Evolutionary conservation across 163 green algal species (phyloP).

Genomic region (Volvox carteri): DNA sequence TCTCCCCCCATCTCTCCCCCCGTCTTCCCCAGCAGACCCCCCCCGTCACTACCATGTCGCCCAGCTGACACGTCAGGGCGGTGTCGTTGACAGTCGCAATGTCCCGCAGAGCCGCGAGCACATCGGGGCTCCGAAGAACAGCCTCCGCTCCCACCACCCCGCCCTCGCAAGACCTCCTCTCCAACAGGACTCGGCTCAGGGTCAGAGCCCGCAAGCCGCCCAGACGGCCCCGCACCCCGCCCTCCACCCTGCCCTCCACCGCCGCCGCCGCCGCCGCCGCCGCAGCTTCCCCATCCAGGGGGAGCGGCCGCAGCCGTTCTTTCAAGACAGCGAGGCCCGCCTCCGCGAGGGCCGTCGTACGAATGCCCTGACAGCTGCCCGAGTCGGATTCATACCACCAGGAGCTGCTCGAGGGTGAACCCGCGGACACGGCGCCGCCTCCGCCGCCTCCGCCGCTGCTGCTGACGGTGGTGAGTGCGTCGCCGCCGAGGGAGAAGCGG

Average conservation of each 20-base stretch:
- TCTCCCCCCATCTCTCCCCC: background rate
- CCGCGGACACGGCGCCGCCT: background rate
- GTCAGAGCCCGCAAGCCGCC: background rate
- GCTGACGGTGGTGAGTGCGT: background rate
- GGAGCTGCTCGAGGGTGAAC: background rate
- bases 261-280: no score
- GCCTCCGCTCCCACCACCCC: background rate
- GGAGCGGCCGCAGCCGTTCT: no score
- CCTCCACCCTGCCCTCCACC: no score
- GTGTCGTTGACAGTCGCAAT: background rate
- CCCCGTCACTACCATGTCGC: slow-evolving; percentile 8
- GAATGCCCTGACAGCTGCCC: no score
- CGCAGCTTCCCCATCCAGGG: no score
- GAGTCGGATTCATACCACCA: no score
- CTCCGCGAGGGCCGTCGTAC: no score
- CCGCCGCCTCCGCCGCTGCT: no score
- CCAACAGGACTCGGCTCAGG: background rate
- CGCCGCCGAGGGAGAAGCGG: no score
- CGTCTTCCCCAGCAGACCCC: background rate
- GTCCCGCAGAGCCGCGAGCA: background rate
- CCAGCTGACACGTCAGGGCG: slow-evolving; percentile 8
- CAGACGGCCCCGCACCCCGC: no score
- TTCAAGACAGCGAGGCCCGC: no score
- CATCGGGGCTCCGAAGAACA: background rate
- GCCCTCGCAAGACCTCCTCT: background rate